Percentiles rank a stretch among this genome's conserved stretches.
phyloP scores from a whole-genome alignment of 805 yeast species.

The Yamadazyma akitaensis region DNA sequence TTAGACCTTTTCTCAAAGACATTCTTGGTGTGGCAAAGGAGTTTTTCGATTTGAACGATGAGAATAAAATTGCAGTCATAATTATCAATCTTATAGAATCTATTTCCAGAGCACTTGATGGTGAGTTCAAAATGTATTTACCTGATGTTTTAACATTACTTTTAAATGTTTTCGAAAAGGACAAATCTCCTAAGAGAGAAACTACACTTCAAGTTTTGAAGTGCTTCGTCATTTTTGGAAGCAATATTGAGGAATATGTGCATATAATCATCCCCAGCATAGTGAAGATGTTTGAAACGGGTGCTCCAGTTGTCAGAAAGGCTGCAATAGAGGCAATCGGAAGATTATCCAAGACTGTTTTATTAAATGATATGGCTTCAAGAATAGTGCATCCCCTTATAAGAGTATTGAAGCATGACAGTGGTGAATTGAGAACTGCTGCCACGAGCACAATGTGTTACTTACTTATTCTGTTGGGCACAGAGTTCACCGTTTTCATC shows the following conservation, averaged over 20 bases:
- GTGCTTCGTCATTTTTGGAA: slow-evolving; percentile 82
- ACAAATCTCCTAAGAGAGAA: slow-evolving; percentile 55
- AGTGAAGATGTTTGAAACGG: slow-evolving; percentile 73
- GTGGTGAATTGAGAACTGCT: slow-evolving; percentile 59
- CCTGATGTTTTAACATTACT: slow-evolving; percentile 75
- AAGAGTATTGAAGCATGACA: slow-evolving; percentile 52
- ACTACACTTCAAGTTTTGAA: slow-evolving; percentile 72
- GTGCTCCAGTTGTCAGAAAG: slow-evolving; percentile 57
- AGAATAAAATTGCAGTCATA: slow-evolving; percentile 65
- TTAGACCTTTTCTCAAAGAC: slow-evolving; percentile 74
- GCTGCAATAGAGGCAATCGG: slow-evolving; percentile 84
- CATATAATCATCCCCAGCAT: slow-evolving; percentile 86
- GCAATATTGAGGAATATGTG: slow-evolving; percentile 82
- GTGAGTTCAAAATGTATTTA: slow-evolving; percentile 84
- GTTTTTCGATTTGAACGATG: slow-evolving; percentile 50
- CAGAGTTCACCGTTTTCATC: slow-evolving; percentile 79
- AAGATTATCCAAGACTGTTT: slow-evolving; percentile 67
- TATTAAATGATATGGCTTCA: slow-evolving; percentile 83
- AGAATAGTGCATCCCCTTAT: slow-evolving; percentile 84
- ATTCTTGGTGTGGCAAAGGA: slow-evolving; percentile 75
- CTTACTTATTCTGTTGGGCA: slow-evolving; percentile 74
- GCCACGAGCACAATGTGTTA: slow-evolving; percentile 79
- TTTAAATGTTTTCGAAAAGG: slow-evolving; percentile 72
- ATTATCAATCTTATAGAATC: slow-evolving; percentile 79
- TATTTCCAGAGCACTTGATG: slow-evolving; percentile 80